Base-by-base conservation (phyloP, 306 rosid genomes). In the Vachellia pachyceras region DNA sequence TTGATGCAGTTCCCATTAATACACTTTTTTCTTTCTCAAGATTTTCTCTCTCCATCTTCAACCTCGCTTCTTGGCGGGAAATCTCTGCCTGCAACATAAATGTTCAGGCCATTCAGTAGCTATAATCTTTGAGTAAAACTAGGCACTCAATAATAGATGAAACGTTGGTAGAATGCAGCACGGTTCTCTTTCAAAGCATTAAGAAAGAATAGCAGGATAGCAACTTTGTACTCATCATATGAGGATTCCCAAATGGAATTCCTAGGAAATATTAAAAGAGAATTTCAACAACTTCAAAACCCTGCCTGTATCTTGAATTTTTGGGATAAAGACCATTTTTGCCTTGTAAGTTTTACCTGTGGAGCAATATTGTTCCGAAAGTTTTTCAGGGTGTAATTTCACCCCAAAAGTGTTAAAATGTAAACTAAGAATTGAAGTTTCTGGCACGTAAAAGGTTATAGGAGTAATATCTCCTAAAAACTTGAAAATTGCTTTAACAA, bases 1-100 rank as follows among this genome's bases (percentile, higher is more conserved):
- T 93, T 49, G 98, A 95, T 6, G 99, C 99, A 57, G 99, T 91
- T 79, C 99, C 99, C 98, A 93, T 93, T 29, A 93, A 86, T 71
- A 95, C 94, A 67, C 99, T 95, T 78, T 93, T 95, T 86, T 95
- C 99, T 77, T 93, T 95, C 84, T 95, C 99, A 6, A 95, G 97
- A 86, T 95, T 95, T 69, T 95, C 98, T 79, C 89, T 95, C 83
- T 93, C 97, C 95, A 95, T 93, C 91, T 95, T 91, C 76, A 93
- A 82, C 86, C 98, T 92, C 39, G 96, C 94, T 87, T 95, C 99
- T 84, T 95, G 99, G 20, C 97, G 87, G 6, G 97, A 90, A 83
- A 95, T 89, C 85, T 93, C 98, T 35, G 96, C 98, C 97, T 95
- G 88, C 23, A 73, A 82, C 47, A 66, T 47, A 45, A 41, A 84